These are phyloP conservation scores for Aeschynomene evenia DNA, from an alignment of 306 rosid species.

Conservation along the genomic window DNA sequence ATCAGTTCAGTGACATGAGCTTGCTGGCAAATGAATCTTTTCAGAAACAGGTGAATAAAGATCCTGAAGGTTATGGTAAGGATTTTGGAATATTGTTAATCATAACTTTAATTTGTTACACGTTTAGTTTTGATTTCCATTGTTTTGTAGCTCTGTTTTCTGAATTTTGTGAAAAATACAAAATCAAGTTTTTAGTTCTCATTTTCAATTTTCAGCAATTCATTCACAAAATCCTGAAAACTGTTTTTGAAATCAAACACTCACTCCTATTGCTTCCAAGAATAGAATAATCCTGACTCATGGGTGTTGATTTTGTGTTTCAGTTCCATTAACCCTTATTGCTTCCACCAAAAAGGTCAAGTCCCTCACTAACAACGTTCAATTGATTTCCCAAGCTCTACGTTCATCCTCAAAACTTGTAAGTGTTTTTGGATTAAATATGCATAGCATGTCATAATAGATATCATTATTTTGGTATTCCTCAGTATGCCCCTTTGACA, in stretches of 20 bases:
- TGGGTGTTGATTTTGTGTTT: constrained; percentile 6
- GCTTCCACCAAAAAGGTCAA: constrained; percentile 80
- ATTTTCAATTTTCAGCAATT: too few species aligned
- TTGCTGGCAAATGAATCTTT: constrained; percentile 87
- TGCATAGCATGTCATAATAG: not conserved
- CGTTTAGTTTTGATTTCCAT: too few species aligned
- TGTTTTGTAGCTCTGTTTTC: too few species aligned
- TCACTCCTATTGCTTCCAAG: not conserved
- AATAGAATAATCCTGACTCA: constrained; percentile 7
- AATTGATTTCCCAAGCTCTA: constrained; percentile 61
- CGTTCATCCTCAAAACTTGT: constrained; percentile 87
- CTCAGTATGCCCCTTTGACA: constrained; percentile 2
- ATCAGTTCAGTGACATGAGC: constrained; percentile 86
- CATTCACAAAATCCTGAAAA: too few species aligned
- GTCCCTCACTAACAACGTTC: constrained; percentile 59
- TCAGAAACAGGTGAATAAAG: constrained; percentile 71
- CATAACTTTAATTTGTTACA: not conserved
- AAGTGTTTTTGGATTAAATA: constrained; percentile 35
- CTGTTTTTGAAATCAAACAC: too few species aligned
- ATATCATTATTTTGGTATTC: not conserved
- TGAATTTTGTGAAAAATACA: too few species aligned
- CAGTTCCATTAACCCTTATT: constrained; percentile 74
- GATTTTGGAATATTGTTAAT: constrained; percentile 6
- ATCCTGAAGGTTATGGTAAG: constrained; percentile 95
- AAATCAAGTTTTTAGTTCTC: too few species aligned